Evolutionary conservation across 78 protist species (phyloP).

Genomic region (Emiliania huxleyi): DNA sequence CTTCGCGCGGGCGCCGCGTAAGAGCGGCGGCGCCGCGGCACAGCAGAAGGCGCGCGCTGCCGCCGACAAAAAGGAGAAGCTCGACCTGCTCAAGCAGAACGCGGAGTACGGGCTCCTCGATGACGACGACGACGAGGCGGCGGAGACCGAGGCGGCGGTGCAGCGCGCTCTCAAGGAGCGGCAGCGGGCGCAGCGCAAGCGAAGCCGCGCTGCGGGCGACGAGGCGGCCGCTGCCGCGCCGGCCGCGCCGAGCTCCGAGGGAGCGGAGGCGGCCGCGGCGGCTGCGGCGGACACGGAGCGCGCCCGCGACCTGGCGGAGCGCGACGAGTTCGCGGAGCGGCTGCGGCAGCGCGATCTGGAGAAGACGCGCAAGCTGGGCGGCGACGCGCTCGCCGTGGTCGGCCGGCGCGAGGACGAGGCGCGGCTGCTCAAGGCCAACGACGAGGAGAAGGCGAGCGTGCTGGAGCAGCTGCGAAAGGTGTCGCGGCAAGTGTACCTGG

Average conservation of each 20-base stretch:
- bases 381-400: not conserved
- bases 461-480: conserved; percentile 33
- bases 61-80: not conserved
- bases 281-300: conserved; percentile 21
- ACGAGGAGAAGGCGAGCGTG: not conserved
- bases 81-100: not conserved
- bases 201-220: not conserved
- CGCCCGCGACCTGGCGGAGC: conserved; percentile 22
- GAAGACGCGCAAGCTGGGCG: not conserved
- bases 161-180: not conserved
- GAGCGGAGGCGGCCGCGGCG: not conserved
- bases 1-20: not conserved
- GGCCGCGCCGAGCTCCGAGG: not conserved
- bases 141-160: not conserved
- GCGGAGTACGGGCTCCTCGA: not conserved
- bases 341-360: conserved; percentile 35
- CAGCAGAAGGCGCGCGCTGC: not conserved
- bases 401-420: not conserved
- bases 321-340: conserved; percentile 58
- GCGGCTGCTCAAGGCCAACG: not conserved
- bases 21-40: not conserved
- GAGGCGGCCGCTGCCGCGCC: not conserved
- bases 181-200: not conserved
- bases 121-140: conserved; percentile 32
- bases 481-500: conserved; percentile 26